Evolutionary conservation across 2,329 filamentous ascomycete species (phyloP).

Genomic region (Eurotiales sp.): DNA sequence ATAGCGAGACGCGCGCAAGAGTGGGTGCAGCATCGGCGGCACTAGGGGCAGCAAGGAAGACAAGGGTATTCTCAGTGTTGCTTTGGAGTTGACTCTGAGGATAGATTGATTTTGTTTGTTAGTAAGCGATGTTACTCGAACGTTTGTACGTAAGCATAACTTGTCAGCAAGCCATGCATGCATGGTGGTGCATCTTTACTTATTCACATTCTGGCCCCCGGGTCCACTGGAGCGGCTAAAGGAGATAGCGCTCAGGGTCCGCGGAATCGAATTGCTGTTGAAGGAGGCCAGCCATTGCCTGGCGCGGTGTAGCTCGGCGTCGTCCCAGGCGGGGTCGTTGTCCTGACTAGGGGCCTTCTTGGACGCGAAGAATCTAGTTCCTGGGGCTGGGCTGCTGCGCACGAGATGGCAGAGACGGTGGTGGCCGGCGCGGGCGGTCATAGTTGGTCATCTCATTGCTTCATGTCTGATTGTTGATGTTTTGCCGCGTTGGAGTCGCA

Average conservation of each 20-base stretch:
- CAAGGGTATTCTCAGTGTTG: conserved; percentile 57
- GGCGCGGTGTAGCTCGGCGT: conserved; percentile 40
- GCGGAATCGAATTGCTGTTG: conserved; percentile 53
- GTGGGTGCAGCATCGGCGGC: conserved; percentile 51
- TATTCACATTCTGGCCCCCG: conserved; percentile 67
- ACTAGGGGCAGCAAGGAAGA: conserved; percentile 51
- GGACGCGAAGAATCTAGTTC: conserved; percentile 26
- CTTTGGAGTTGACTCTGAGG: conserved; percentile 63
- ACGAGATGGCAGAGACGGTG: no score
- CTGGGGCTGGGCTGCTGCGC: background rate
- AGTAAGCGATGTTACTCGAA: background rate
- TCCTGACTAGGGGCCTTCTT: conserved; percentile 18
- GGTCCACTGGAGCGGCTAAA: conserved; percentile 64
- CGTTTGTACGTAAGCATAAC: background rate
- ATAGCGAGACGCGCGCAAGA: conserved; percentile 53
- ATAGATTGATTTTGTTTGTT: background rate
- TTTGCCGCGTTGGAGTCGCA: no score
- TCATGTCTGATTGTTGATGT: no score
- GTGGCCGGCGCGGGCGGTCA: no score
- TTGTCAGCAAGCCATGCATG: background rate
- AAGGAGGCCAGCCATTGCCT: conserved; percentile 56
- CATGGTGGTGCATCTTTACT: conserved; percentile 49
- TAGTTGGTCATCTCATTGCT: no score
- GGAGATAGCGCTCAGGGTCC: conserved; percentile 54
- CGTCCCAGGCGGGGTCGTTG: conserved; percentile 24